Conservation (phyloP, 768 basidiomycete species). For the Ephemerocybe angulata region DNA sequence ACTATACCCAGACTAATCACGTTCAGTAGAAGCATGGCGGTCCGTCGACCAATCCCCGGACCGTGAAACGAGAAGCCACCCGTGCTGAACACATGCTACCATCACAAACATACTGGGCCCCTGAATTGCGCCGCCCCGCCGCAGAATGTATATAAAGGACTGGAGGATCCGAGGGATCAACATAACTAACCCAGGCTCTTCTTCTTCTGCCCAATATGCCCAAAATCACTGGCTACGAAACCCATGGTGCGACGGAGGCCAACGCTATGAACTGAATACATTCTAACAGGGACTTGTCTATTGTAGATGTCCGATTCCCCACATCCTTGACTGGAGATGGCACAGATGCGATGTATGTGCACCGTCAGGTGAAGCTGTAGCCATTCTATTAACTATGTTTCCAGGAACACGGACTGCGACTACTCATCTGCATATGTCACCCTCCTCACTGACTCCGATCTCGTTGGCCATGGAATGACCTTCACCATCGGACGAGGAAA, state of each 20-base stretch:
- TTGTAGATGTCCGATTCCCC: slow-evolving; percentile 88
- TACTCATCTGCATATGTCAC: slow-evolving; percentile 92
- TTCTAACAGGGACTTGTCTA: background rate
- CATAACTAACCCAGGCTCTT: background rate
- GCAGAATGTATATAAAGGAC: background rate
- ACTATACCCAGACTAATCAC: too few relatives aligned
- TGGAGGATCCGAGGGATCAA: background rate
- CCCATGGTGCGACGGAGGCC: slow-evolving; percentile 26
- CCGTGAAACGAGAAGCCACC: too few relatives aligned
- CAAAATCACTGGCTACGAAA: slow-evolving; percentile 33
- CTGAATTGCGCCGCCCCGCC: too few relatives aligned
- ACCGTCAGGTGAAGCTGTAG: background rate
- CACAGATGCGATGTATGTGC: slow-evolving; percentile 83
- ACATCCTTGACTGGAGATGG: slow-evolving; percentile 90
- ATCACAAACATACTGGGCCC: too few relatives aligned
- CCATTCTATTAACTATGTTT: background rate
- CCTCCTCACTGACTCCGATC: slow-evolving; percentile 67
- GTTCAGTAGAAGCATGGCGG: too few relatives aligned
- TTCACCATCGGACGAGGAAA: slow-evolving; percentile 95
- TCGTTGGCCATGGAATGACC: slow-evolving; percentile 90
- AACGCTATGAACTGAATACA: background rate
- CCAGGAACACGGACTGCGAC: slow-evolving; percentile 92
- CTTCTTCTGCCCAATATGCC: slow-evolving; percentile 19
- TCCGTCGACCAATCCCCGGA: too few relatives aligned
- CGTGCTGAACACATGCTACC: too few relatives aligned